A percentile compares a stretch with the other conserved stretches of the same genome.
These are phyloP conservation scores for Cucurbitaria berberidis DNA, from an alignment of 2,329 filamentous ascomycete species.

Conservation along the genomic window DNA sequence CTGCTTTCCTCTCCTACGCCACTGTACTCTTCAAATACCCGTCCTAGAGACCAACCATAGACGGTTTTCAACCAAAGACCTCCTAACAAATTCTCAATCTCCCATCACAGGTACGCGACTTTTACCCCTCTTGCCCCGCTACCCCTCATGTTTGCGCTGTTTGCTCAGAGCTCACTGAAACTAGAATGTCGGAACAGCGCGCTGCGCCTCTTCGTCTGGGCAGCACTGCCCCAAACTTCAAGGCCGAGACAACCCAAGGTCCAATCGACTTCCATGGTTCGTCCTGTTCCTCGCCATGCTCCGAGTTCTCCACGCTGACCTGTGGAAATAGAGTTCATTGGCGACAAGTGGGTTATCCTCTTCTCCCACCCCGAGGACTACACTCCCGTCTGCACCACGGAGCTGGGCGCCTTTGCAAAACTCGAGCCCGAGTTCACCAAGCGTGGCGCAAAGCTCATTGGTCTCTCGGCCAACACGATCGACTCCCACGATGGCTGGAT, in stretches of 20 bases:
- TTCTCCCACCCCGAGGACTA: constrained; percentile 73
- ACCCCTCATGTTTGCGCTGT: constrained; percentile 40
- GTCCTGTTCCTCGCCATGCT: constrained; percentile 17
- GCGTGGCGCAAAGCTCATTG: constrained; percentile 67
- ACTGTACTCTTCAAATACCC: constrained; percentile 9
- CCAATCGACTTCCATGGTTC: constrained; percentile 69
- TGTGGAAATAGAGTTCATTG: constrained; percentile 64
- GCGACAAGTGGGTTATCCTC: constrained; percentile 71
- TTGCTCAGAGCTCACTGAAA: constrained; percentile 26
- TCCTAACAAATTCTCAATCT: not conserved
- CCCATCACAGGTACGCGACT: constrained; percentile 15
- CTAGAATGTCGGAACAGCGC: constrained; percentile 40
- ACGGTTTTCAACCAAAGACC: not conserved
- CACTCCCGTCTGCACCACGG: constrained; percentile 67
- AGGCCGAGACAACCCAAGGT: constrained; percentile 70
- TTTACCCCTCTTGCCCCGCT: constrained; percentile 32
- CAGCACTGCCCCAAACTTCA: constrained; percentile 71
- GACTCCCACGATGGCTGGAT: constrained; percentile 60
- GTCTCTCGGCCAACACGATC: constrained; percentile 59
- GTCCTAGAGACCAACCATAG: constrained; percentile 9
- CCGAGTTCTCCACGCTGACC: not conserved
- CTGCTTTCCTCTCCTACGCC: constrained; percentile 6
- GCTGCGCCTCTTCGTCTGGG: constrained; percentile 65
- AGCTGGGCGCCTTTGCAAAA: constrained; percentile 68
- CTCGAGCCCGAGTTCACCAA: constrained; percentile 69